Evolutionary conservation across 2,329 filamentous ascomycete species (phyloP), one percentile per base, ranked within the genome.

Genomic region (Trichoderma sp.): DNA sequence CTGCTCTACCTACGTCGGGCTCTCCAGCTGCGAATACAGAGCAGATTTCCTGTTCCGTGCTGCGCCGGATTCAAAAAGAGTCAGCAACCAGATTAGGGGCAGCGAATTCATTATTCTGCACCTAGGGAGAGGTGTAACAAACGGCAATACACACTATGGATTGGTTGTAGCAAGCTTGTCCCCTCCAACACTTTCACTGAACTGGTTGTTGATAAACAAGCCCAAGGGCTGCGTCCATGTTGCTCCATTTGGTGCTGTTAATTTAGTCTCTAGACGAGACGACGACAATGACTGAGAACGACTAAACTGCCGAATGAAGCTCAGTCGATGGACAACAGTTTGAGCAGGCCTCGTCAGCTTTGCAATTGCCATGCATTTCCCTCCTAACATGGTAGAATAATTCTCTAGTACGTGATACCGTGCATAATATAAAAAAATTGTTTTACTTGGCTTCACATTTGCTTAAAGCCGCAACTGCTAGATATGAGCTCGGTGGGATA

Each of bases 151-250:
- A 51, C 81, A 91, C 89, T 86, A 86, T 56, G 91, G 91, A 76
- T 93, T 93, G 74, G 93, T 86, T 21, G 87, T 86, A 16, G 85
- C 82, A 66, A 94, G 85, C 73, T 85, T 91, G 76, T 89, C 84
- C 55, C 86, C 89, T 16, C 85, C 86, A 77, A 85, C 88, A 68
- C 89, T 87, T 74, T 87, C 84, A 65, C 93, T 89, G 77, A 92
- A 94, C 77, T 93, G 90, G 72, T 94, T 93, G 82, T 92, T 91
- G 81, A 94, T 93, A 80, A 94, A 94, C 10, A 95, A 84, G n/a
- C 92, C 92, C 55, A 87, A 83, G 2, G 91, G 91, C 81, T 93
- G 90, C 14, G 80, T 83, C 80, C 92, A 94, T 74, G 86, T 89
- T 78, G 82, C 84, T 74, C 91, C 91, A 79, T 95, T 95, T 5